phyloP scores from a whole-genome alignment of 1,284 basidiomycete species.

The Trametes sp. region DNA sequence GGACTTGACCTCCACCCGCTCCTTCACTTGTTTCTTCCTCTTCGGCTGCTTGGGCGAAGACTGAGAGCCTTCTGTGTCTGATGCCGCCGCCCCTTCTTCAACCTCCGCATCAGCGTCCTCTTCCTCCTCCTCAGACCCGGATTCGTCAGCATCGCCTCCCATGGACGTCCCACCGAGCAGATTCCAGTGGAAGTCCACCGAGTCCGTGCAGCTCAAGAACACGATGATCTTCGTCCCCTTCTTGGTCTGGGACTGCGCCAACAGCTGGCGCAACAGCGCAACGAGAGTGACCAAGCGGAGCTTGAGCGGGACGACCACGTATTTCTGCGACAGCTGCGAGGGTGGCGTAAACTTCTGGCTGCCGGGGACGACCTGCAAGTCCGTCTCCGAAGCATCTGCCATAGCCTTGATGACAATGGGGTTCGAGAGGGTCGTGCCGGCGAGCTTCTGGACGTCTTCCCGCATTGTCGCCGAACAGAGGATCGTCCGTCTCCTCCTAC shows the following conservation, averaged over 20 bases:
- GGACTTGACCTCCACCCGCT: constrained; percentile 67
- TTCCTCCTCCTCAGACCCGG: constrained; percentile 36
- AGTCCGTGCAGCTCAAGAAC: constrained; percentile 96
- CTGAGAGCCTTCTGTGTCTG: constrained; percentile 42
- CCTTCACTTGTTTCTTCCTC: constrained; percentile 37
- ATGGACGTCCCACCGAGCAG: constrained; percentile 85
- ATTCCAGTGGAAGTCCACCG: constrained; percentile 97
- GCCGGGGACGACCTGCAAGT: constrained; percentile 14
- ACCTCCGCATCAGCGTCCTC: constrained; percentile 27
- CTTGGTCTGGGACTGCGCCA: constrained; percentile 63
- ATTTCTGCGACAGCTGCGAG: constrained; percentile 94
- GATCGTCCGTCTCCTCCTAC: constrained; percentile 77
- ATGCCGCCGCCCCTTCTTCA: constrained; percentile 18
- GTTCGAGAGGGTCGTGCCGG: constrained; percentile 79
- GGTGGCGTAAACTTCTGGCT: constrained; percentile 89
- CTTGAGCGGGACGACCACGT: constrained; percentile 92
- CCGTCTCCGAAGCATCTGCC: constrained; percentile 46
- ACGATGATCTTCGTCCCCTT: constrained; percentile 84
- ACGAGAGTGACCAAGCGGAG: constrained; percentile 91
- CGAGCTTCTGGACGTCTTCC: constrained; percentile 94
- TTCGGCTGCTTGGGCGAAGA: constrained; percentile 22
- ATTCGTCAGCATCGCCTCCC: constrained; percentile 56
- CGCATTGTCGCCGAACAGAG: constrained; percentile 97
- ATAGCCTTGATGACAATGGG: constrained; percentile 80
- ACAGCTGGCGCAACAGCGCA: constrained; percentile 81